Evolutionary conservation across 1,284 basidiomycete genomes (phyloP), one percentile per base, ranked within the genome.

Genomic region (Abortiporus biennis): DNA sequence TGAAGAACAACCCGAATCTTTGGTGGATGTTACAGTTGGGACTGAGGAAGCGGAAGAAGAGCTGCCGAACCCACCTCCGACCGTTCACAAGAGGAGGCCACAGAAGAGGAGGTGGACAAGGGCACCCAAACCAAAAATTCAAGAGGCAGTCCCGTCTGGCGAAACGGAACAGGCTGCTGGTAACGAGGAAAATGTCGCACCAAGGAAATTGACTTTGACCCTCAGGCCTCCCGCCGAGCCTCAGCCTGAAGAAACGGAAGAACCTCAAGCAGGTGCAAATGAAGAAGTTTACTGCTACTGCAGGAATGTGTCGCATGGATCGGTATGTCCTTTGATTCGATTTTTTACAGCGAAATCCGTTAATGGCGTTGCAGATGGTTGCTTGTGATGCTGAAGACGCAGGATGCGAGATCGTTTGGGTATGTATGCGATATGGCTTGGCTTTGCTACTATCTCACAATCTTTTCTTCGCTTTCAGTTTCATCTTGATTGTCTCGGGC

Each of bases 201-300:
- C n/a, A n/a, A n/a, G n/a, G n/a, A n/a, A n/a, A n/a, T n/a, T n/a
- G n/a, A n/a, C n/a, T n/a, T n/a, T n/a, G n/a, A n/a, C n/a, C n/a
- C n/a, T n/a, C n/a, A n/a, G n/a, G n/a, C n/a, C n/a, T n/a, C n/a
- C 8, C 16, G 8, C 8, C 12, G 16, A 34, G 33, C 8, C 12
- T 13, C 33, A 11, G 33, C 16, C 33, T 9, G 21, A 17, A 19
- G 35, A 36, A 19, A 21, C n/a, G n/a, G n/a, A n/a, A n/a, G n/a
- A n/a, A n/a, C n/a, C n/a, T n/a, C n/a, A n/a, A n/a, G n/a, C n/a
- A n/a, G n/a, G n/a, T n/a, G n/a, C n/a, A n/a, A n/a, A n/a, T n/a
- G n/a, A n/a, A n/a, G n/a, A n/a, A n/a, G n/a, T n/a, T n/a, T 92
- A 85, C 62, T 92, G 88, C 55, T 83, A 78, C 62, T 92, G 89